Evolutionary conservation across 371 early-diverging fungal species (phyloP).

Genomic region (Polyrhizophydium stewartii): DNA sequence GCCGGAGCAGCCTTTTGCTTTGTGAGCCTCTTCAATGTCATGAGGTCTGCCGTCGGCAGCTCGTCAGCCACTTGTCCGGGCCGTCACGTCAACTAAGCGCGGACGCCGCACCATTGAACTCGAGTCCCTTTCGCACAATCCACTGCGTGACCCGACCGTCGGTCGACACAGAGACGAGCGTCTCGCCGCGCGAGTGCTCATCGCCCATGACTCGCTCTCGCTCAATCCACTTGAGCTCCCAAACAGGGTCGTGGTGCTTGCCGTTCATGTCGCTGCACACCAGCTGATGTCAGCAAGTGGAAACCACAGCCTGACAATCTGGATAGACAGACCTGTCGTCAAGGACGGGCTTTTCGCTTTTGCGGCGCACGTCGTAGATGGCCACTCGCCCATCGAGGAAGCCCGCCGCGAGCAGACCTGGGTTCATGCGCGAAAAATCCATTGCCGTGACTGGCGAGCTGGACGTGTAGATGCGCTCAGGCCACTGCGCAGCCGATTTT

Average conservation of each 20-base stretch:
- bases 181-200: constrained; percentile 37
- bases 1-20: constrained; percentile 22
- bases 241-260: constrained; percentile 53
- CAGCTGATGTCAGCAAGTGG: neutral
- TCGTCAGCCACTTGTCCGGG: neutral
- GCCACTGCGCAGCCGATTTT: constrained; percentile 33
- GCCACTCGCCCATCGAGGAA: constrained; percentile 40
- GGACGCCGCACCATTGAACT: constrained; percentile 30
- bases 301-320: no score
- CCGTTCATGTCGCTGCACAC: constrained; percentile 27
- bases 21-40: constrained; percentile 46
- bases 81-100: neutral
- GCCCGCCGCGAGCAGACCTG: constrained; percentile 46
- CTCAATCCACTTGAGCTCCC: constrained; percentile 56
- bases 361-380: constrained; percentile 45
- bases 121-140: constrained; percentile 46
- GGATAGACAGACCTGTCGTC: constrained; percentile 21
- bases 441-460: constrained; percentile 34
- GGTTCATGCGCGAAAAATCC: constrained; percentile 41
- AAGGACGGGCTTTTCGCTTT: constrained; percentile 23
- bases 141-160: constrained; percentile 52
- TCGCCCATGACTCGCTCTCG: constrained; percentile 37
- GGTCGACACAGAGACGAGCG: constrained; percentile 37
- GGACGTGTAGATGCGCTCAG: constrained; percentile 39
- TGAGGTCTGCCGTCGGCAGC: constrained; percentile 30